Evolutionary conservation across 176 grass and related monocot species (phyloP), one percentile per base, ranked within the genome.

Genomic region (Pontederia crassipes): DNA sequence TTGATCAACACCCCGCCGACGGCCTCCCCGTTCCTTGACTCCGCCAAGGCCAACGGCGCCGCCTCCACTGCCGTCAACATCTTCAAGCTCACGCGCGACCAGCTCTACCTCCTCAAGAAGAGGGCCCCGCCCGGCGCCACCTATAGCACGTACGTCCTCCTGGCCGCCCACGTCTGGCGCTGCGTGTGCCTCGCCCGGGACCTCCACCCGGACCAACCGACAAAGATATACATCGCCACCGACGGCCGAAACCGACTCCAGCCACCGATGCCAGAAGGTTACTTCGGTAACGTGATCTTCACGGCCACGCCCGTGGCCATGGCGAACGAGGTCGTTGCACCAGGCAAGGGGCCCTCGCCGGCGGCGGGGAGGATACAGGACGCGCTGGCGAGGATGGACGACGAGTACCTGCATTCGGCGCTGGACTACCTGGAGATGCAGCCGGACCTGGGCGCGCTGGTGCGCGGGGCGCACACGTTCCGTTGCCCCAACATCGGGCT

Each of bases 251-350:
- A 84, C 52, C 73, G 90, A n/a, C 59, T 95, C 45, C 86, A 63
- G 12, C 85, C 90, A 0, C 70, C 73, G 46, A 79, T 95, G 45
- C 82, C 85, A 9, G 74, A 83, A 11, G 90, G 90, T 28, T 95
- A 95, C 57, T 95, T 95, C 11, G 90, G 90, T 27, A 95, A 95
- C 72, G 90, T 95, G 11, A 86, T 95, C 61, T 95, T 95, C 82
- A 95, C 85, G 0, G 82, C 80, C 29, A 89, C 90, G 13, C 90
- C 90, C 11, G 75, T 95, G 32, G 82, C 83, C 0, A 60, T 81
- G 48, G 82, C 78, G 3, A 60, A 72, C 53, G 84, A 83, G 70
- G 85, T 95, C 27, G 77, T 12, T 61, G 53, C 52, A 35, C n/a
- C 0, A 53, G 35, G 2, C 24, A 12, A 2, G 12, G 13, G 24